Conservation (phyloP, 768 basidiomycete genomes). For the Kwoniella newhampshirensis region DNA sequence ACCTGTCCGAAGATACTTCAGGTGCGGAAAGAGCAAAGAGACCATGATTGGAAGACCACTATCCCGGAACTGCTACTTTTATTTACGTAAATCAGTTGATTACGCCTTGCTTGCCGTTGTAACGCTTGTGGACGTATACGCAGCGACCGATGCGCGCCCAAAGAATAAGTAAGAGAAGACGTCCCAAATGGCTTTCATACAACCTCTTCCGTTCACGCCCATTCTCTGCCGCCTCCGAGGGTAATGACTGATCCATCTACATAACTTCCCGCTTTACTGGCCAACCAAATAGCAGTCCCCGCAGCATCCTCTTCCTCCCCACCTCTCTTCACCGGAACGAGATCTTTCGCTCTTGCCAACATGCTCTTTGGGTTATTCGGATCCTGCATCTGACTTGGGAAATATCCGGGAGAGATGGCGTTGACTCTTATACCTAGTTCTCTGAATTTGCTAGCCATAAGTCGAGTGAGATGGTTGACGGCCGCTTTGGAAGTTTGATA, state of each 20-base stretch:
- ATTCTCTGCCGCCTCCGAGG: slow-evolving; percentile 17
- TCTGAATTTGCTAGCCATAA: slow-evolving; percentile 29
- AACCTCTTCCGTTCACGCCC: slow-evolving; percentile 7
- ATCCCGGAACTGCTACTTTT: too few species aligned
- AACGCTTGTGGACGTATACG: too few species aligned
- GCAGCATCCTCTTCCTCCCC: slow-evolving; percentile 28
- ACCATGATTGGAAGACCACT: too few species aligned
- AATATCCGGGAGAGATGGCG: slow-evolving; percentile 30
- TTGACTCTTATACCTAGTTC: slow-evolving; percentile 32
- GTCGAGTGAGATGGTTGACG: slow-evolving; percentile 28
- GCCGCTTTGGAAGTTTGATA: slow-evolving; percentile 35
- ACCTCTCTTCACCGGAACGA: slow-evolving; percentile 24
- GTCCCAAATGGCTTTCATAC: too few species aligned
- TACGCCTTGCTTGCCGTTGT: too few species aligned
- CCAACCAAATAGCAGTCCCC: slow-evolving; percentile 27
- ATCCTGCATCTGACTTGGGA: slow-evolving; percentile 31
- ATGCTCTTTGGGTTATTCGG: slow-evolving; percentile 25
- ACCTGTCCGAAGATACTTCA: too few species aligned
- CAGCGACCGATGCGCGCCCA: too few species aligned
- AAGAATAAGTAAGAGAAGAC: too few species aligned
- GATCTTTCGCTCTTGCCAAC: slow-evolving; percentile 23
- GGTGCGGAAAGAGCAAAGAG: too few species aligned
- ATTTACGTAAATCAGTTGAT: too few species aligned
- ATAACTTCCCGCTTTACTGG: slow-evolving; percentile 30
- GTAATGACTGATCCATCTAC: slow-evolving; percentile 23